Evolutionary conservation across 805 yeast genomes (phyloP), one percentile per base, ranked within the genome.

Genomic region (Zygosaccharomyces pseudorouxii): DNA sequence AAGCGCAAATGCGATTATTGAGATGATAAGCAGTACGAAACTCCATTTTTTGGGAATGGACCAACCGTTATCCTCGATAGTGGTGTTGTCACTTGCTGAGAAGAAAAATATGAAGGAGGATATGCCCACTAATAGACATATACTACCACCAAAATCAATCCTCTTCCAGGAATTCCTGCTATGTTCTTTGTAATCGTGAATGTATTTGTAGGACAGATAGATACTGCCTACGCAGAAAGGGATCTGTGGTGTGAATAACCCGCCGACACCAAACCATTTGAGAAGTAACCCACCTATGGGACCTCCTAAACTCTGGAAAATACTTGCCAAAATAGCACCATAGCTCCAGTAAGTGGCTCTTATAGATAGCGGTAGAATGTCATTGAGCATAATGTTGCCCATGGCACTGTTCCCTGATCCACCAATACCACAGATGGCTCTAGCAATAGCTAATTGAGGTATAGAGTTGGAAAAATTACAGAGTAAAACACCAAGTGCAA

Each of bases 351-450:
- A 79, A 40, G 77, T 63, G 3, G 81, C 81, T 51, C 85, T 68
- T 50, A 76, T 72, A 47, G 77, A 69, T 33, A 79, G 60, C 0
- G 82, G 76, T 10, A 80, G 78, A 14, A 79, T 71, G 58, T 80
- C 85, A 20, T 80, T 75, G 40, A 78, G 74, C 29, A 80, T 68
- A 28, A 80, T 79, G 55, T 74, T 74, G 3, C 79, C 68, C 28
- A 79, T 55, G 0, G 82, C 74, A 25, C 72, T 71, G 37, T 76
- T 68, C 2, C 84, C 84, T 6, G 82, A 82, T 14, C 78, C 76
- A 2, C 84, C 85, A 23, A 79, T 68, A 35, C 85, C 85, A 0
- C 82, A 78, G 19, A 79, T 54, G 0, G 81, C 84, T 53, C 84
- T 65, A 33, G 79, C 71, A 2, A 76, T 54, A 9, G 75, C 70